Evolutionary conservation across 225 moss, liverwort and hornwort species (phyloP).

Genomic region (Sphagnum tenellum): DNA sequence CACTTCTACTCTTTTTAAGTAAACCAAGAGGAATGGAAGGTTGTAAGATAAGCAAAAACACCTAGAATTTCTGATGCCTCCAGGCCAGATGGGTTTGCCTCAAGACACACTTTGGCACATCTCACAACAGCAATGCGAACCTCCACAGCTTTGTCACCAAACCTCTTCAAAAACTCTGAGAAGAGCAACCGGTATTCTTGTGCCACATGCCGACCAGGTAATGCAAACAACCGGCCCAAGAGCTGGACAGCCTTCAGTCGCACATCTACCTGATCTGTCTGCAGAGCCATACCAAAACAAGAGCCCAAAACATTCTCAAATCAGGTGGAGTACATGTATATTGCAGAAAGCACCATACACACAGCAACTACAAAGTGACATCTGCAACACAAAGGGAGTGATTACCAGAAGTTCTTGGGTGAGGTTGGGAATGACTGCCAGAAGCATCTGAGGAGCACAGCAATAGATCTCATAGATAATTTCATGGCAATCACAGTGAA

Average conservation of each 20-base stretch:
- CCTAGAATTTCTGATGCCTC: slow-evolving; percentile 65
- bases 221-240: slow-evolving; percentile 68
- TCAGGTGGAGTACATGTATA: too few species aligned
- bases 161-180: slow-evolving; percentile 77
- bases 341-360: too few species aligned
- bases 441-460: slow-evolving; percentile 75
- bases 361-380: slow-evolving; percentile 1
- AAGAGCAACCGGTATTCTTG: slow-evolving; percentile 70
- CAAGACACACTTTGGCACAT: slow-evolving; percentile 59
- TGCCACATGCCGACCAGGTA: slow-evolving; percentile 74
- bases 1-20: too few species aligned
- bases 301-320: too few species aligned
- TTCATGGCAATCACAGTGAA: slow-evolving; percentile 76
- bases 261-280: slow-evolving; percentile 83
- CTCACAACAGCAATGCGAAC: slow-evolving; percentile 78
- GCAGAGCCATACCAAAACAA: slow-evolving; percentile 8
- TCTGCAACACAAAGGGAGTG: background rate
- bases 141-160: slow-evolving; percentile 64
- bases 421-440: slow-evolving; percentile 71
- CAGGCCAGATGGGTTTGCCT: slow-evolving; percentile 54
- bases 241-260: slow-evolving; percentile 80
- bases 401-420: slow-evolving; percentile 79
- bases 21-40: too few species aligned
- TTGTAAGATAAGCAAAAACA: slow-evolving; percentile 16
- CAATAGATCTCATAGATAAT: slow-evolving; percentile 73